A percentile compares a stretch with the other conserved stretches of the same genome.
These are phyloP conservation scores for Nymphaea thermarum DNA, from an alignment of 164 flowering plant genomes.

Conservation along the genomic window DNA sequence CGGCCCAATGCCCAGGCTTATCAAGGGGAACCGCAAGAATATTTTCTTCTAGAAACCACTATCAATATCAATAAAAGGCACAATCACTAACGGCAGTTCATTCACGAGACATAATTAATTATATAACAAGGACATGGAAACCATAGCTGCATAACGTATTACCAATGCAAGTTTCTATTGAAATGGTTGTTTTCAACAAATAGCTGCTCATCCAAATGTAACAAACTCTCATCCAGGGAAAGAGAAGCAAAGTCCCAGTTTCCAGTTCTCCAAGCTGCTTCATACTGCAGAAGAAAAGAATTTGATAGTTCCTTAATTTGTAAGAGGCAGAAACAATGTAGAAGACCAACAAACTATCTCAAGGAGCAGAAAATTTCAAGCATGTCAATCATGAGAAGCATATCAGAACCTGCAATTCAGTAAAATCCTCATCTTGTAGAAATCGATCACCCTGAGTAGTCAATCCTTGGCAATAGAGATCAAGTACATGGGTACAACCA, in stretches of 20 bases:
- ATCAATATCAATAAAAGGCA: no score
- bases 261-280: slow-evolving; percentile 97
- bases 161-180: slow-evolving; percentile 87
- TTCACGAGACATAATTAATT: no score
- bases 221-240: slow-evolving; percentile 20
- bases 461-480: slow-evolving; percentile 83
- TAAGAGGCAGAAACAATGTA: no score
- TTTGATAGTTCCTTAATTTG: no score
- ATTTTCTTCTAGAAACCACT: no score
- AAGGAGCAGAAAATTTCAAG: no score
- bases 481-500: slow-evolving; percentile 82
- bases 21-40: no score
- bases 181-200: slow-evolving; percentile 26
- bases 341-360: no score
- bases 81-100: no score
- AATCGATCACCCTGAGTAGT: slow-evolving; percentile 48
- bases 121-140: no score
- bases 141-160: slow-evolving; percentile 3
- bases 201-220: slow-evolving; percentile 14
- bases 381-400: background rate
- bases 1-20: no score
- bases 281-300: slow-evolving; percentile 45
- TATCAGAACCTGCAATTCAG: slow-evolving; percentile 73
- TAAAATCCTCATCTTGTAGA: slow-evolving; percentile 69
- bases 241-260: slow-evolving; percentile 89